phyloP scores from a whole-genome alignment of 2,329 filamentous ascomycete species.

The Microcyclospora tardicrescens region DNA sequence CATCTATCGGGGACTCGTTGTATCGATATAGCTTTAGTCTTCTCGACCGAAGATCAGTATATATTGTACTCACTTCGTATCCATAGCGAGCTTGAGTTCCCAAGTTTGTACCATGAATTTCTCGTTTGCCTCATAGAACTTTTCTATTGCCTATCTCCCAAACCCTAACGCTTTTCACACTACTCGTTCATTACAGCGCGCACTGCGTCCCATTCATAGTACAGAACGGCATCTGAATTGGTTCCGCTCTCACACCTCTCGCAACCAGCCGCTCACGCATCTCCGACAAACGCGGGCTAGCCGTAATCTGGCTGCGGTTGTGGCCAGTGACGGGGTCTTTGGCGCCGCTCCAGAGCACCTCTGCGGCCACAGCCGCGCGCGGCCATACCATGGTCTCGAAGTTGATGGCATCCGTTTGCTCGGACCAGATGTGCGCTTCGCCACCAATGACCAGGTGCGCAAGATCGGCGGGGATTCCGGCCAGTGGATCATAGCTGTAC shows the following conservation, averaged over 20 bases:
- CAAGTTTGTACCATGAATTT: no score
- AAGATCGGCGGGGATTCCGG: slow-evolving; percentile 46
- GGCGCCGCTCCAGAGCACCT: slow-evolving; percentile 67
- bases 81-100: no score
- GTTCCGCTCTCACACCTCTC: slow-evolving; percentile 50
- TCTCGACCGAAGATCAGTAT: no score
- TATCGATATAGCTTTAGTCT: no score
- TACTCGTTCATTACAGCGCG: slow-evolving; percentile 8
- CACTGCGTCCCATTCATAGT: slow-evolving; percentile 46
- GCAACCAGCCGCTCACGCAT: slow-evolving; percentile 64
- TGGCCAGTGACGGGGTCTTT: slow-evolving; percentile 47
- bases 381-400: slow-evolving; percentile 71
- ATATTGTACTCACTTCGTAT: no score
- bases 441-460: slow-evolving; percentile 64
- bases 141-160: no score
- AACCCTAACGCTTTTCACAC: no score
- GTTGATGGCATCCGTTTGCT: slow-evolving; percentile 62
- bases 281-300: slow-evolving; percentile 56
- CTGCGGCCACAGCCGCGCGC: slow-evolving; percentile 57
- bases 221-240: slow-evolving; percentile 63
- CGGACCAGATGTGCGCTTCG: slow-evolving; percentile 70
- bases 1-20: no score
- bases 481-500: slow-evolving; percentile 66
- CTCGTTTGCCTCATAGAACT: no score
- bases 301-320: slow-evolving; percentile 59